Base-by-base conservation (phyloP, 2,329 filamentous ascomycete genomes). In the Aspergillus quadrilineatus region DNA sequence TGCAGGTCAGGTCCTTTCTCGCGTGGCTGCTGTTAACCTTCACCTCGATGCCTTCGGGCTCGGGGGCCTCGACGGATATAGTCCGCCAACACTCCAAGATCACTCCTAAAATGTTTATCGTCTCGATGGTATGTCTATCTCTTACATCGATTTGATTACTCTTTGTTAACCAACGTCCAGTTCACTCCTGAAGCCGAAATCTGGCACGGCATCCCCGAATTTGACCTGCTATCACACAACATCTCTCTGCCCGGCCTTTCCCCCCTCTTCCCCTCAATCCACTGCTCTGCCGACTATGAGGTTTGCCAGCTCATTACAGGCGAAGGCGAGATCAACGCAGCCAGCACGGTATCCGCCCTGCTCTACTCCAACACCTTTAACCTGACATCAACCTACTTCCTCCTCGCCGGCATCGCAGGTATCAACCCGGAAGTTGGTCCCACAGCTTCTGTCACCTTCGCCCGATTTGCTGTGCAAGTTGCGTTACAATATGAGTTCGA, bases 401-500 rank as follows among this genome's bases (percentile, higher is more conserved):
- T 92, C 56, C 71, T 89, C 30, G 84, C 81, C 1, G 89, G 89
- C 2, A 91, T 92, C 60, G 88, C 85, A 1, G 89, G 89, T n/a
- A 79, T 90, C 43, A 90, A 85, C 69, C 89, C 89, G 0, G 82
- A 86, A 59, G 73, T 84, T 28, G 85, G 81, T 22, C 90, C 88
- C 0, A 78, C 89, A 4, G 84, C 82, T 44, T 81, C 82, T 41
- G 87, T 89, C 0, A 86, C 86, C 1, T 83, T 92, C 53, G 82
- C 85, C 37, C 81, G 83, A 22, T 92, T 85, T 66, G 83, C 87
- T 0, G 81, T 92, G 4, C 89, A 92, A 67, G 87, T 90, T 2
- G 88, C 85, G 0, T 76, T 91, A 52, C 88, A 92, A 70, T 89
- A 90, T 62, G 89, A 92, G 71, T 83, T 92, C 59, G 88, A 91